Conservation (phyloP, 2,329 filamentous ascomycete species). For the Sporothrix protearum region DNA sequence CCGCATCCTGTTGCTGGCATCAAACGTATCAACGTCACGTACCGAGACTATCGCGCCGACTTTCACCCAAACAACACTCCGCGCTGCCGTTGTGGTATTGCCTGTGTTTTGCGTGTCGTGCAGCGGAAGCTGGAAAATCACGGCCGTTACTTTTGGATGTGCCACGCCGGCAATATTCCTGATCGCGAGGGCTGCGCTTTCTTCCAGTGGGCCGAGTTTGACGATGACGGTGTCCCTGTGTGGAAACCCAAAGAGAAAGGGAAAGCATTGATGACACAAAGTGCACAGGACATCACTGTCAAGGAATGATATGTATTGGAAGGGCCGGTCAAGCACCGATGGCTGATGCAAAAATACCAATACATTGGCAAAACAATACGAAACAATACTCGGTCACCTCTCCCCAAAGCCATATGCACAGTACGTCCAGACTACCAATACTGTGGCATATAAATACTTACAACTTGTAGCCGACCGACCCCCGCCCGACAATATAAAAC, state of each 20-base stretch:
- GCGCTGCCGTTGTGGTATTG: constrained; percentile 69
- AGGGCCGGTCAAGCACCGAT: background rate
- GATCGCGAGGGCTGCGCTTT: constrained; percentile 68
- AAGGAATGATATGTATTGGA: background rate
- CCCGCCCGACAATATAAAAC: background rate
- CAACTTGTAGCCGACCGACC: background rate
- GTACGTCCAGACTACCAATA: background rate
- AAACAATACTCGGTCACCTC: background rate
- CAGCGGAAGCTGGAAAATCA: constrained; percentile 72
- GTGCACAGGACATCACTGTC: background rate
- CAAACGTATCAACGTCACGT: constrained; percentile 88
- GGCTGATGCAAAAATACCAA: background rate
- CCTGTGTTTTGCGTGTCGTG: constrained; percentile 69
- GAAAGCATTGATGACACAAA: background rate
- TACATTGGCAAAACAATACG: background rate
- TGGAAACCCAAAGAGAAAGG: constrained; percentile 42
- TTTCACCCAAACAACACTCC: constrained; percentile 78
- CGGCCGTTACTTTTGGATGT: constrained; percentile 89
- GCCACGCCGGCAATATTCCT: constrained; percentile 69
- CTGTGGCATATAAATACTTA: background rate
- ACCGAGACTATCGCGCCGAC: constrained; percentile 74
- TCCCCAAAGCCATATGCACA: background rate
- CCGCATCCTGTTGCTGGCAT: constrained; percentile 80
- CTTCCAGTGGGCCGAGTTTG: constrained; percentile 83
- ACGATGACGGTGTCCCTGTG: constrained; percentile 77